Percentiles rank a stretch among this genome's conserved stretches.
These are phyloP conservation scores for Hypoxylon sp. DNA, from an alignment of 2,329 filamentous ascomycete genomes.

Conservation along the genomic window DNA sequence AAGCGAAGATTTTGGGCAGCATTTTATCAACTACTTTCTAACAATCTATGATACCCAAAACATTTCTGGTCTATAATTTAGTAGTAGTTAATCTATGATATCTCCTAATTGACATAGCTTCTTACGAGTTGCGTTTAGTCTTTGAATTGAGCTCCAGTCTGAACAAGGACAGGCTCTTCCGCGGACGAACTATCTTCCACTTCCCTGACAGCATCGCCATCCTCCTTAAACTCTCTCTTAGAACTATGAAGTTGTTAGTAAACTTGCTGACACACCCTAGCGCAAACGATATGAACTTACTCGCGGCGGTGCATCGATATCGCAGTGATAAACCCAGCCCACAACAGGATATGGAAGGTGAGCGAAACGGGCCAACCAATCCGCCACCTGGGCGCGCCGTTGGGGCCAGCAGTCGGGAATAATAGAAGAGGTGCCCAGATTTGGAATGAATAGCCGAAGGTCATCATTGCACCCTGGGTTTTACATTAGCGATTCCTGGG, in stretches of 20 bases:
- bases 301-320: conserved; percentile 55
- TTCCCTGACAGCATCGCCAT: conserved; percentile 5
- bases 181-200: conserved; percentile 29
- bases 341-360: conserved; percentile 62
- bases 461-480: conserved; percentile 61
- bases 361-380: conserved; percentile 65
- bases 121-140: conserved; percentile 8
- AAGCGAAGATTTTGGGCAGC: neutral
- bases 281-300: conserved; percentile 37
- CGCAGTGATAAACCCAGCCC: conserved; percentile 58
- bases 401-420: conserved; percentile 59
- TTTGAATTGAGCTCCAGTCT: conserved; percentile 34
- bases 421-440: conserved; percentile 62
- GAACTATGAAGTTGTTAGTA: conserved; percentile 21
- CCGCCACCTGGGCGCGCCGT: conserved; percentile 63
- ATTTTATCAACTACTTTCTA: too few relatives aligned
- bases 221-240: neutral
- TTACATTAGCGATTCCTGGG: neutral
- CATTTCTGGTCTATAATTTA: too few relatives aligned
- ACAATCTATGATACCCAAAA: too few relatives aligned
- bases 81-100: too few relatives aligned
- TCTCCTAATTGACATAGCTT: too few relatives aligned
- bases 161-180: conserved; percentile 36
- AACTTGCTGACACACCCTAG: neutral
- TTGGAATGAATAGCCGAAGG: conserved; percentile 62